phyloP scores from a whole-genome alignment of 2,329 filamentous ascomycete species.

The Fonsecaea pedrosoi region DNA sequence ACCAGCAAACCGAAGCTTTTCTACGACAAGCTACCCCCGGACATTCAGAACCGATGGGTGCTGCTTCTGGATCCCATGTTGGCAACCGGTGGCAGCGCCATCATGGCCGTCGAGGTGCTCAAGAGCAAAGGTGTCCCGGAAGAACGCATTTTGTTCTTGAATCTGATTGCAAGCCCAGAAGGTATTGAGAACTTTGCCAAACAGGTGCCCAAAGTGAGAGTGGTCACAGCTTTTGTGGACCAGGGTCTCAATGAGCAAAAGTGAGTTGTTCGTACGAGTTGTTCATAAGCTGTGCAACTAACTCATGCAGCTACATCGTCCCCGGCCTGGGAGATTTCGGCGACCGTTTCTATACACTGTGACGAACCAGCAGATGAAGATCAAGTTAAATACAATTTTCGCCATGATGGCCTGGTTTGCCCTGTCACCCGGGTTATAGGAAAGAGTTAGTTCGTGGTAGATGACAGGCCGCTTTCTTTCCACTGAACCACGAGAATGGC shows the following conservation, averaged over 20 bases:
- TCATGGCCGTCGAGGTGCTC: constrained; percentile 94
- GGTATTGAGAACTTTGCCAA: constrained; percentile 88
- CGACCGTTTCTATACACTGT: constrained; percentile 42
- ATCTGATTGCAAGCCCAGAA: constrained; percentile 95
- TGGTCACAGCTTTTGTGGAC: constrained; percentile 96
- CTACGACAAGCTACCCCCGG: constrained; percentile 95
- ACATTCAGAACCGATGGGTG: constrained; percentile 92
- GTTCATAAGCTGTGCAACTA: constrained; percentile 11
- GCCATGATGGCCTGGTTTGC: background rate
- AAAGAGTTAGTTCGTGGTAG: background rate
- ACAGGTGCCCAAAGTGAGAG: constrained; percentile 84
- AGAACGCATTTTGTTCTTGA: constrained; percentile 93
- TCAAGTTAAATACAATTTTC: background rate
- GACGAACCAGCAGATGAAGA: background rate
- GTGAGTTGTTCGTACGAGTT: constrained; percentile 60
- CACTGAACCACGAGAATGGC: background rate
- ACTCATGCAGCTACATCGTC: constrained; percentile 44
- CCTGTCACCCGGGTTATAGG: background rate
- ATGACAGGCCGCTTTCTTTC: background rate
- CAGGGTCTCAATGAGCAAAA: constrained; percentile 97
- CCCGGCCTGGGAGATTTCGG: constrained; percentile 50
- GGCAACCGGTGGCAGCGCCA: constrained; percentile 93
- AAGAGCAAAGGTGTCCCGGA: constrained; percentile 90
- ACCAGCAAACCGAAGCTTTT: constrained; percentile 90
- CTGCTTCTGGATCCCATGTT: constrained; percentile 98